Conservation (phyloP, 208 protist species). For the Acanthamoeba royreba region DNA sequence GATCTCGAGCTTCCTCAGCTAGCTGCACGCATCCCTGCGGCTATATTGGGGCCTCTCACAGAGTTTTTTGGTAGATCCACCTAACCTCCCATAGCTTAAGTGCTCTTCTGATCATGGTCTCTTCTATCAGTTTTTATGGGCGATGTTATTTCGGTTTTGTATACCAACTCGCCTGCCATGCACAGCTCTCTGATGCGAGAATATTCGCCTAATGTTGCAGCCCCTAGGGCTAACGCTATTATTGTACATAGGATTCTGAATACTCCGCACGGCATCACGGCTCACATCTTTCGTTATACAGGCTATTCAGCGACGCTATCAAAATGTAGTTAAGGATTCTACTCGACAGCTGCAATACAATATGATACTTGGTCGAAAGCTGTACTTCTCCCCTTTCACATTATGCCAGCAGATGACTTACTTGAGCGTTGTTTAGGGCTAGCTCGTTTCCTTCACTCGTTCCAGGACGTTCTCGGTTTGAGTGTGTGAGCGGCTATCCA, state of each 20-base stretch:
- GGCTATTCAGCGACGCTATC: conserved; percentile 29
- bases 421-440: background rate
- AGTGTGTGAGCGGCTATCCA: conserved; percentile 19
- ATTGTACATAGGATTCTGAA: conserved; percentile 70
- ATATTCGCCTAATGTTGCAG: conserved; percentile 76
- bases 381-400: background rate
- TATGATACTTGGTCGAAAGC: conserved; percentile 22
- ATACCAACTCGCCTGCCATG: conserved; percentile 91
- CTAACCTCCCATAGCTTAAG: background rate
- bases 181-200: conserved; percentile 87
- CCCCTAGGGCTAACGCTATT: conserved; percentile 81
- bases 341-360: conserved; percentile 29
- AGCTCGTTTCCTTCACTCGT: background rate
- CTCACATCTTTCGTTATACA: no score
- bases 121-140: conserved; percentile 86
- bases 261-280: no score
- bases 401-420: background rate
- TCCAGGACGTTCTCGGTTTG: background rate
- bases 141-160: conserved; percentile 87
- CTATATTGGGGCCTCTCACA: background rate
- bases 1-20: conserved; percentile 1
- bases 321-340: conserved; percentile 31
- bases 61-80: conserved; percentile 34
- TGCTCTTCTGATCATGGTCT: conserved; percentile 64
- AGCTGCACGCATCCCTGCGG: background rate